Conservation (phyloP, 2,329 filamentous ascomycete genomes). For the Lasiodiplodia theobromae region DNA sequence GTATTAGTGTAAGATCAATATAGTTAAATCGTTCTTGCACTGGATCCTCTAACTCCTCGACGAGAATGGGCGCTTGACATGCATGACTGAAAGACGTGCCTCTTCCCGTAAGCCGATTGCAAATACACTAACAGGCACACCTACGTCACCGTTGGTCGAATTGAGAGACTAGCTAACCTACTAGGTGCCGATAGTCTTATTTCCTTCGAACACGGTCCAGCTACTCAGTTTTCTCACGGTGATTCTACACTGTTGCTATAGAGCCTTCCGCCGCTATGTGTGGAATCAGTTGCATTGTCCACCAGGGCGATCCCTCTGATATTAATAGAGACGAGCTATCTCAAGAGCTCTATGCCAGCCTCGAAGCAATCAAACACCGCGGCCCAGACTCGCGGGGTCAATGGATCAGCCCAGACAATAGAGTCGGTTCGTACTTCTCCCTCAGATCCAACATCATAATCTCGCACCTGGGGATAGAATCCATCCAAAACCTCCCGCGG, state of each 20-base stretch:
- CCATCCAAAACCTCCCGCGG: too few species aligned
- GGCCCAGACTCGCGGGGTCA: constrained; percentile 56
- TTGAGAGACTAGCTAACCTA: not conserved
- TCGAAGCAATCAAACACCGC: constrained; percentile 53
- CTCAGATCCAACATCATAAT: not conserved
- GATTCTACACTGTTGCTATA: not conserved
- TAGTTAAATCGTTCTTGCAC: not conserved
- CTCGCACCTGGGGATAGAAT: not conserved
- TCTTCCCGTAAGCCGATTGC: not conserved
- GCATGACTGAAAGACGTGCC: not conserved
- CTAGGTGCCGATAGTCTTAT: not conserved
- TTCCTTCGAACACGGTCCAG: not conserved
- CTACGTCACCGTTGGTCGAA: constrained; percentile 5
- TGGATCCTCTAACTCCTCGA: not conserved
- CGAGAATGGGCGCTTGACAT: not conserved
- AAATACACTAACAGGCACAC: not conserved
- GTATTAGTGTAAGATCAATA: not conserved
- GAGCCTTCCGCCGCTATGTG: constrained; percentile 6
- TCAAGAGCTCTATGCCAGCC: constrained; percentile 38
- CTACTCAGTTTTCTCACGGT: not conserved
- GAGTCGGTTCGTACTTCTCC: constrained; percentile 47
- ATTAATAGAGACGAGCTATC: not conserved
- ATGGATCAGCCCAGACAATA: constrained; percentile 55
- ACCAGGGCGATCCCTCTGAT: constrained; percentile 11
- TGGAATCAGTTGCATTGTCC: constrained; percentile 25